Percentiles rank a stretch among this genome's conserved stretches.
phyloP scores from a whole-genome alignment of 495 filamentous ascomycete species.

The Talaromyces liani region DNA sequence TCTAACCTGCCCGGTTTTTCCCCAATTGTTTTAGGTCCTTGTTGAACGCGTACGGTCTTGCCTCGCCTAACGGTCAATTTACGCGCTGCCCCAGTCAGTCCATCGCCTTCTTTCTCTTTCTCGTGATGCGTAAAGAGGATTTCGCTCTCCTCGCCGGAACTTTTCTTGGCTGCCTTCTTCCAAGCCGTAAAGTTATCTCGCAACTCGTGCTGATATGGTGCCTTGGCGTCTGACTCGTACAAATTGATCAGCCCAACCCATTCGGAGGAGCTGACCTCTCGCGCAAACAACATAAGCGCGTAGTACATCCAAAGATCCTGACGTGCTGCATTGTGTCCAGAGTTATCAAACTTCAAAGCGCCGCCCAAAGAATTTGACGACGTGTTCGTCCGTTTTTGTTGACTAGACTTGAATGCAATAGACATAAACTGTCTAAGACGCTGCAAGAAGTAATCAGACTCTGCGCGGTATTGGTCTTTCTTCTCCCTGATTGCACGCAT shows the following conservation, averaged over 20 bases:
- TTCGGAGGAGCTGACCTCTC: slow-evolving; percentile 70
- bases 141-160: slow-evolving; percentile 78
- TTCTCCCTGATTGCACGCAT: slow-evolving; percentile 93
- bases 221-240: slow-evolving; percentile 68
- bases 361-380: slow-evolving; percentile 35
- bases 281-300: slow-evolving; percentile 74
- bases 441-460: slow-evolving; percentile 64
- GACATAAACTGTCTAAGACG: slow-evolving; percentile 74
- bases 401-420: slow-evolving; percentile 67
- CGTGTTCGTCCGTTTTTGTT: slow-evolving; percentile 54
- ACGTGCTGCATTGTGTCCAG: slow-evolving; percentile 45
- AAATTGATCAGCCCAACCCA: slow-evolving; percentile 73
- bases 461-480: slow-evolving; percentile 74
- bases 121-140: slow-evolving; percentile 81
- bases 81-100: slow-evolving; percentile 67
- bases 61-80: slow-evolving; percentile 91
- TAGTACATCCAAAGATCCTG: slow-evolving; percentile 72
- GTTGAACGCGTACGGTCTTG: slow-evolving; percentile 70
- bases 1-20: slow-evolving; percentile 67
- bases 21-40: slow-evolving; percentile 40
- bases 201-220: slow-evolving; percentile 77
- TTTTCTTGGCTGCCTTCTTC: slow-evolving; percentile 74
- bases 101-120: slow-evolving; percentile 65
- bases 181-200: slow-evolving; percentile 69
- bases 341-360: slow-evolving; percentile 41